Percentiles rank a stretch among this genome's conserved stretches.
phyloP scores from a whole-genome alignment of 805 yeast genomes.

The Pichia cephalocereana region DNA sequence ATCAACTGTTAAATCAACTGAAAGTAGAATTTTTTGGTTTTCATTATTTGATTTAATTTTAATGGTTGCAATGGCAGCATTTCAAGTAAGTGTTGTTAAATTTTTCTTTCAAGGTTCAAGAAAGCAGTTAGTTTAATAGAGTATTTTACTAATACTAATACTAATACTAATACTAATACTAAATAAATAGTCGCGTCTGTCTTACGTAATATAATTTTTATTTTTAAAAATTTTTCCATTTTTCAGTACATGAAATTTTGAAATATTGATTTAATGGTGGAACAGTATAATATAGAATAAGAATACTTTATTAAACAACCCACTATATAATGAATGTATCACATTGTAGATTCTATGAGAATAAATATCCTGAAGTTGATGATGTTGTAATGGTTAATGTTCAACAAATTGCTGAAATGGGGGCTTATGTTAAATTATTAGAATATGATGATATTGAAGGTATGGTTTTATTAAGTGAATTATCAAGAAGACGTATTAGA shows the following conservation, averaged over 20 bases:
- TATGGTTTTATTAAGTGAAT: conserved; percentile 91
- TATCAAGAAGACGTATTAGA: conserved; percentile 97
- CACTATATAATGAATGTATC: conserved; percentile 59
- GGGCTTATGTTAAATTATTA: conserved; percentile 91
- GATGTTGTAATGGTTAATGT: conserved; percentile 99
- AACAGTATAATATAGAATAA: too few relatives aligned
- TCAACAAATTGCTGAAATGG: conserved; percentile 98
- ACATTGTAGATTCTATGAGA: conserved; percentile 93
- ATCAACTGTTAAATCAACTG: conserved; percentile 64
- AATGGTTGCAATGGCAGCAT: conserved; percentile 60
- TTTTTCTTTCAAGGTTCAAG: conserved; percentile 65
- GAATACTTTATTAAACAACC: not conserved
- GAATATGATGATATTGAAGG: conserved; percentile 99
- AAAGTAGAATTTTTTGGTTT: conserved; percentile 52
- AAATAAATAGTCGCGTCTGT: too few relatives aligned
- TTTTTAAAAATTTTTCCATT: not conserved
- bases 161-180: too few relatives aligned
- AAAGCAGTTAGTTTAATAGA: conserved; percentile 52
- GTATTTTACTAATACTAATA: too few relatives aligned
- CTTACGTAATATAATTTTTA: too few relatives aligned
- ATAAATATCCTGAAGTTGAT: conserved; percentile 97
- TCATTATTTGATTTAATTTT: conserved; percentile 56
- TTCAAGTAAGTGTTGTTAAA: conserved; percentile 62
- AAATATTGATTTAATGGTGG: too few relatives aligned
- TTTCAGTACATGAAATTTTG: not conserved